Evolutionary conservation across 225 moss, liverwort and hornwort genomes (phyloP), one percentile per base, ranked within the genome.

Genomic region (Polytrichum commune): DNA sequence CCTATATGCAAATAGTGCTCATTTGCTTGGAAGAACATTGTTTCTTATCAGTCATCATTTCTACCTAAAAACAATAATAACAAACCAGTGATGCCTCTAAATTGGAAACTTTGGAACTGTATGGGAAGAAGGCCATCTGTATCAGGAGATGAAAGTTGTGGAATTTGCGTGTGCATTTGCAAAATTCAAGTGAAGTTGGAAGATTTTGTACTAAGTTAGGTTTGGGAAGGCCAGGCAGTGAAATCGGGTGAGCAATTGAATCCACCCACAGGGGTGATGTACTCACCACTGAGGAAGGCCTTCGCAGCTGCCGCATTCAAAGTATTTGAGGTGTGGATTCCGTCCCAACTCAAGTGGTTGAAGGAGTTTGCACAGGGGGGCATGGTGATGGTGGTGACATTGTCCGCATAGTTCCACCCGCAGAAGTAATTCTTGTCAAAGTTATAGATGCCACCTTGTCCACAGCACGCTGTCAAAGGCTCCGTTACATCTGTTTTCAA

Each of bases 401-500:
- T 24, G 33, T 73, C 76, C 5, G 76, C 71, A 10, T 75, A 68
- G 5, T 68, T 58, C 29, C 69, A 53, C 19, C 85, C 88, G 55
- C 88, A 89, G 16, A 80, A 83, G 35, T 74, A 58, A 19, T 69
- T 63, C 2, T 55, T 30, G 69, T 78, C 78, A 74, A 89, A 89
- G 71, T 75, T 75, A 78, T 88, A 80, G 70, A 57, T 53, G 10
- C 85, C 82, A 0, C 83, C 85, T 2, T 8, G 65, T 63, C 88
- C 88, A 35, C 88, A 88, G 62, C 82, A 85, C 33, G 83, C 85
- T 72, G 73, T 85, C 72, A 88, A 57, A n/a, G 84, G 77, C 57
- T 77, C 26, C 1, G 70, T 74, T 4, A 75, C 64, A 53, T 82
- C 77, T 77, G 80, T 18, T 70, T 29, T 4, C 55, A 70, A 29